phyloP scores from a whole-genome alignment of 306 rosid species.

The Medicago lupulina region DNA sequence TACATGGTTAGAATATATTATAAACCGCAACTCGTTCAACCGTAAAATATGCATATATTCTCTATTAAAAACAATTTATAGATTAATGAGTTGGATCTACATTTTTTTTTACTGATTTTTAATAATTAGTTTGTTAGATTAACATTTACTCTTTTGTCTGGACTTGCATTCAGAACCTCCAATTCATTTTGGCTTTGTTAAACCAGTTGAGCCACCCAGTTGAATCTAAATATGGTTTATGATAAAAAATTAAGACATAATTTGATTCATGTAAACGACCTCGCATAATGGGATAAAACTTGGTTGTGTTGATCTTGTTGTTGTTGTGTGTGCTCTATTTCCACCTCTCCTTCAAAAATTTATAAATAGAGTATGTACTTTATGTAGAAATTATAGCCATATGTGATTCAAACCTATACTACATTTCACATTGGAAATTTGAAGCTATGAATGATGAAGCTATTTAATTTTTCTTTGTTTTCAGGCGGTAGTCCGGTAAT shows the following conservation, averaged over 20 bases:
- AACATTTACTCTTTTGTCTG: slow-evolving; percentile 14
- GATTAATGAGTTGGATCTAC: too few relatives aligned
- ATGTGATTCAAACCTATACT: slow-evolving; percentile 15
- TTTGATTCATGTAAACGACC: too few relatives aligned
- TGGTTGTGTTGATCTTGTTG: too few relatives aligned
- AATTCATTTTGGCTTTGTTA: too few relatives aligned
- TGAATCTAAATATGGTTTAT: too few relatives aligned
- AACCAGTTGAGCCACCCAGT: too few relatives aligned
- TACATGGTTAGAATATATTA: slow-evolving; percentile 69
- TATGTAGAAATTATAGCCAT: slow-evolving; percentile 14
- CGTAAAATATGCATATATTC: background rate
- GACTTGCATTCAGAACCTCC: too few relatives aligned
- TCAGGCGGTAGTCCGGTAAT: slow-evolving; percentile 93
- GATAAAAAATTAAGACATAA: too few relatives aligned
- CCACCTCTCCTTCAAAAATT: background rate
- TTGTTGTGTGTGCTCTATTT: background rate
- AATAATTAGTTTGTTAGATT: too few relatives aligned
- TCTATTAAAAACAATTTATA: background rate
- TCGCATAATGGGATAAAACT: too few relatives aligned
- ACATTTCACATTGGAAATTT: slow-evolving; percentile 11
- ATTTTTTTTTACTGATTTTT: too few relatives aligned
- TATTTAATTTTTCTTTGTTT: slow-evolving; percentile 29
- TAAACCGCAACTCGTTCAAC: slow-evolving; percentile 6
- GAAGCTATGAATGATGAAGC: slow-evolving; percentile 17
- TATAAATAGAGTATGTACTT: background rate